Percentiles rank a stretch among this genome's conserved stretches.
Conservation (phyloP, 257 asterid species). For the Nicotiana sylvestris region DNA sequence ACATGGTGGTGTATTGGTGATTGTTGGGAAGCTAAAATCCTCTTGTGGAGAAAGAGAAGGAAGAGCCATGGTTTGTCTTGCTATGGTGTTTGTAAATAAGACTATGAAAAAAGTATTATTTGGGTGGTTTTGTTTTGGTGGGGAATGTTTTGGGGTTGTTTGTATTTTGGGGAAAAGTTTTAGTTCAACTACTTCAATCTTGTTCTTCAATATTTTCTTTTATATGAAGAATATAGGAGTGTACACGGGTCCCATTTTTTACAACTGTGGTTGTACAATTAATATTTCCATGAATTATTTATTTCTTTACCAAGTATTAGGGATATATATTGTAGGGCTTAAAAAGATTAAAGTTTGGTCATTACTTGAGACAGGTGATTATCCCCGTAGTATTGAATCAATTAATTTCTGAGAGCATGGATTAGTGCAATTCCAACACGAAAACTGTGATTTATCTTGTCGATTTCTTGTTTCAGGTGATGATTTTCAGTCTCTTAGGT, state of each 20-base stretch:
- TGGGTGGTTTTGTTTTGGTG: conserved; percentile 12
- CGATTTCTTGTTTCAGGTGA: neutral
- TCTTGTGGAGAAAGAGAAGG: conserved; percentile 6
- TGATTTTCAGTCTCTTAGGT: neutral
- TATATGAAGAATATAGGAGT: neutral
- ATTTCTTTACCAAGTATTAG: no score
- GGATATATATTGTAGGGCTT: neutral
- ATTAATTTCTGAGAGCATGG: neutral
- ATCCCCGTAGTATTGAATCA: neutral
- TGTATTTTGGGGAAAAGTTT: neutral
- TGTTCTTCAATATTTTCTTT: neutral
- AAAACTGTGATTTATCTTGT: neutral
- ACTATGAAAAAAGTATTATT: neutral
- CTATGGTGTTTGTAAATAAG: neutral
- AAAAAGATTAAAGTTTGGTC: neutral
- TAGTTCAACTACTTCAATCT: conserved; percentile 13
- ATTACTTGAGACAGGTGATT: neutral
- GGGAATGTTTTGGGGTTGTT: neutral
- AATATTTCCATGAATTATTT: neutral
- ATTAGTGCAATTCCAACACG: neutral
- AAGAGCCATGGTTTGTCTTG: conserved; percentile 20
- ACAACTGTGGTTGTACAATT: neutral
- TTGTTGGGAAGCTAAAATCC: conserved; percentile 35
- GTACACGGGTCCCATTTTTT: neutral
- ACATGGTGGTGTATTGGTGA: conserved; percentile 23